These are phyloP conservation scores for Phytophthora sojae DNA, from an alignment of 352 stramenopile genomes.

Conservation along the genomic window DNA sequence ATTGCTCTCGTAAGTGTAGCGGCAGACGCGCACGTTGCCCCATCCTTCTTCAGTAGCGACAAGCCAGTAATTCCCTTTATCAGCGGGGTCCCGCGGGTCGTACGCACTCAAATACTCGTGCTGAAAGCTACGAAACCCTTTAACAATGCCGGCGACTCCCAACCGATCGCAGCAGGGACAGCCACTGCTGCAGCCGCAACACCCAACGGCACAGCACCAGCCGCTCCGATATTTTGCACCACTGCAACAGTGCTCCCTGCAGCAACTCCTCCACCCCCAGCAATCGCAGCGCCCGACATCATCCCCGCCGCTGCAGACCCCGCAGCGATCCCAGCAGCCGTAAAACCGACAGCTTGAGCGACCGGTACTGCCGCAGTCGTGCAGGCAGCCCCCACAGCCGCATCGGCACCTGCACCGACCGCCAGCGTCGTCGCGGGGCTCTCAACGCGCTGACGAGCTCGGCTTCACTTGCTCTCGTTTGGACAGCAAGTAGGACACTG, in stretches of 20 bases:
- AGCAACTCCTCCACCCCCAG: slow-evolving; percentile 39
- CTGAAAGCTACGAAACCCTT: slow-evolving; percentile 27
- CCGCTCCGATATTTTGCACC: slow-evolving; percentile 54
- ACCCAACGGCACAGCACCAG: slow-evolving; percentile 8
- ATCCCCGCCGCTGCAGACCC: slow-evolving; percentile 46
- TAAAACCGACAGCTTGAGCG: slow-evolving; percentile 41
- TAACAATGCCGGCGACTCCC: slow-evolving; percentile 17
- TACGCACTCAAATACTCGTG: slow-evolving; percentile 30
- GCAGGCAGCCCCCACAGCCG: slow-evolving; percentile 11
- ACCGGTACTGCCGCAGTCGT: slow-evolving; percentile 13
- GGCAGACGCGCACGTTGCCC: slow-evolving; percentile 30
- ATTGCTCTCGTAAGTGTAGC: slow-evolving; percentile 18
- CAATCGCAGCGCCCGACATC: slow-evolving; percentile 55
- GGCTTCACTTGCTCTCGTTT: no score
- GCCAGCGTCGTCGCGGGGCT: not conserved
- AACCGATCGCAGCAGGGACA: not conserved
- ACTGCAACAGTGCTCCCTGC: slow-evolving; percentile 47
- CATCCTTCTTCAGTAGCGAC: slow-evolving; percentile 37
- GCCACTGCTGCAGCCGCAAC: not conserved
- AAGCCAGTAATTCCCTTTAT: slow-evolving; percentile 17
- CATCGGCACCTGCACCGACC: slow-evolving; percentile 3
- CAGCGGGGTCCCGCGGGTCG: slow-evolving; percentile 3
- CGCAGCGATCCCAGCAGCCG: slow-evolving; percentile 40
- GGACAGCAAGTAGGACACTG: no score
- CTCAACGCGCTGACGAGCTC: no score